Percentiles rank a stretch among this genome's conserved stretches.
Conservation (phyloP, 2,329 filamentous ascomycete genomes). For the Septoria petroselini region DNA sequence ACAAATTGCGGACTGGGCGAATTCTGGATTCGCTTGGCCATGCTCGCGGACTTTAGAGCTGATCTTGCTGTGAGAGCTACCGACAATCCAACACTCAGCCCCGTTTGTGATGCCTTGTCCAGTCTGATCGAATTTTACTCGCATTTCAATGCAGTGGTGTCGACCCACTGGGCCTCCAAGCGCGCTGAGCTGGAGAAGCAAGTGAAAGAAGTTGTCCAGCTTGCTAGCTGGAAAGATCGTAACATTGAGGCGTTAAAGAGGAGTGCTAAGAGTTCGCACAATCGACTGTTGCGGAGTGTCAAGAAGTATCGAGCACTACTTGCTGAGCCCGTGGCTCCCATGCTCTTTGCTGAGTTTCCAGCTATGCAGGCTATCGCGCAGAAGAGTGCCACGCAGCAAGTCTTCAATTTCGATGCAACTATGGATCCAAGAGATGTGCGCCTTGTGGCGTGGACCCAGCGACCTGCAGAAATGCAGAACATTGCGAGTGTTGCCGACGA, state of each 20-base stretch:
- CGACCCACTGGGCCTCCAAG: constrained; percentile 64
- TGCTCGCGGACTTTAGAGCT: constrained; percentile 60
- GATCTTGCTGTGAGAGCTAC: constrained; percentile 62
- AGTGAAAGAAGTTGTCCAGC: constrained; percentile 85
- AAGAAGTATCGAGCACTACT: constrained; percentile 82
- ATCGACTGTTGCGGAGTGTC: constrained; percentile 86
- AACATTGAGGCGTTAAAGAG: constrained; percentile 87
- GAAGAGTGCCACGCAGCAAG: neutral
- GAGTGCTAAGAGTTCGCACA: constrained; percentile 84
- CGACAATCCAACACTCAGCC: constrained; percentile 44
- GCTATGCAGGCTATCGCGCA: neutral
- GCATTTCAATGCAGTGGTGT: constrained; percentile 65
- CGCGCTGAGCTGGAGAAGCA: constrained; percentile 78
- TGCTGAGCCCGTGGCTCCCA: constrained; percentile 67
- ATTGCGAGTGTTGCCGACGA: neutral
- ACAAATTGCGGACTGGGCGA: constrained; percentile 76
- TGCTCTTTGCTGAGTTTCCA: constrained; percentile 42
- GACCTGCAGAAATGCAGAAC: constrained; percentile 4
- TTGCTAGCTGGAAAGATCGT: constrained; percentile 97
- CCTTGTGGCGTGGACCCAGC: constrained; percentile 12
- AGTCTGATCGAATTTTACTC: constrained; percentile 76
- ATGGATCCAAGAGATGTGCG: neutral
- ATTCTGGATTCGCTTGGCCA: constrained; percentile 64
- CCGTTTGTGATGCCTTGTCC: constrained; percentile 62
- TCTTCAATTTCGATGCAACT: neutral